Percentiles rank a stretch among this genome's conserved stretches.
phyloP scores from a whole-genome alignment of 306 rosid species.

The Crotalaria pallida region DNA sequence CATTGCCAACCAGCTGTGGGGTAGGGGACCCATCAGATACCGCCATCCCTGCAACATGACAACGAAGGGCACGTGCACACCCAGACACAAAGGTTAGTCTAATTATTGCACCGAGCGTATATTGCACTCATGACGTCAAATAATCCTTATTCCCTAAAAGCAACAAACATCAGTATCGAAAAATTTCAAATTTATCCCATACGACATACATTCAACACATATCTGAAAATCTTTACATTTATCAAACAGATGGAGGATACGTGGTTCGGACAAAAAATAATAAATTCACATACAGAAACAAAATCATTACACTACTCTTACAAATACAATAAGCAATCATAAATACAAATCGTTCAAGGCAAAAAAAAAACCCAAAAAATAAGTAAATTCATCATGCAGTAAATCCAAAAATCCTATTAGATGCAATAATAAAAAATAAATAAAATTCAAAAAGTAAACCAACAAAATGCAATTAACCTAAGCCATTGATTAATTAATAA shows the following conservation, averaged over 20 bases:
- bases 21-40: constrained; percentile 28
- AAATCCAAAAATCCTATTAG: background rate
- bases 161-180: no score
- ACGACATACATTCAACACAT: no score
- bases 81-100: background rate
- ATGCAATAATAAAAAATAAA: background rate
- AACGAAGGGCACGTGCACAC: background rate
- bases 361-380: background rate
- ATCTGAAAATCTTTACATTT: no score
- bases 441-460: background rate
- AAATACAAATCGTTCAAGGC: no score
- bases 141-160: no score
- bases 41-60: constrained; percentile 48
- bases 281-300: no score
- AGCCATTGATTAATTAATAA: background rate
- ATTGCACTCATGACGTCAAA: no score
- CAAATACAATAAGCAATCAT: no score
- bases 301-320: no score
- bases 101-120: background rate
- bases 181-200: no score
- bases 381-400: background rate
- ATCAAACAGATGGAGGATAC: no score
- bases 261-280: no score
- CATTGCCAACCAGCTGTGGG: constrained; percentile 49
- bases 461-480: background rate